Evolutionary conservation across 495 filamentous ascomycete species (phyloP).

Genomic region (Immersiella caudata): DNA sequence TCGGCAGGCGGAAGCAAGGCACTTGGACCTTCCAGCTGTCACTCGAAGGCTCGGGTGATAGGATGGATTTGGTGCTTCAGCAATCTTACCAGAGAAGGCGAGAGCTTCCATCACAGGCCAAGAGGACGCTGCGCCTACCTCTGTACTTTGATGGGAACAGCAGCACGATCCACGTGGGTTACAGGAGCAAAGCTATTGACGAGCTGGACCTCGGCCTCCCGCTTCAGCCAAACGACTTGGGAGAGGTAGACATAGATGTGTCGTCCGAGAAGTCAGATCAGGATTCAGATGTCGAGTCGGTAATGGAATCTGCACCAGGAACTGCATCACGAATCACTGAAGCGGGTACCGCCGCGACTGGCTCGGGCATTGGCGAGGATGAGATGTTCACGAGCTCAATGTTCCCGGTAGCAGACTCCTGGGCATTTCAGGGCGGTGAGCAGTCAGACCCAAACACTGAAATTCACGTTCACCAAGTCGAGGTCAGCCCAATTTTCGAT

Average conservation of each 20-base stretch:
- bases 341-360: too few species aligned
- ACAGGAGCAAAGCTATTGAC: not conserved
- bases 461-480: too few species aligned
- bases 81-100: not conserved
- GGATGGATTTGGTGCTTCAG: not conserved
- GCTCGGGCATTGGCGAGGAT: too few species aligned
- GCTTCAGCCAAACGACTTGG: not conserved
- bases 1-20: slow-evolving; percentile 7
- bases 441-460: too few species aligned
- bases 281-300: slow-evolving; percentile 10
- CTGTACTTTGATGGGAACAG: slow-evolving; percentile 13
- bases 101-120: not conserved
- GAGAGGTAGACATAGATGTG: not conserved
- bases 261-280: not conserved
- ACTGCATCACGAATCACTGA: too few species aligned
- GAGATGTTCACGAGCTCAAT: too few species aligned
- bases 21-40: slow-evolving; percentile 2
- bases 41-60: slow-evolving; percentile 1
- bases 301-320: too few species aligned
- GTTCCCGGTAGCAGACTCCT: too few species aligned
- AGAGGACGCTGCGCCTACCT: slow-evolving; percentile 9
- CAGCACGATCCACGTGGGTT: slow-evolving; percentile 1
- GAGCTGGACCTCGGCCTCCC: slow-evolving; percentile 1
- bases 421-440: too few species aligned
- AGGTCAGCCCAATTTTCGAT: too few species aligned